Evolutionary conservation across 176 grass and related monocot species (phyloP).

Genomic region (Calamus simplicifolius): DNA sequence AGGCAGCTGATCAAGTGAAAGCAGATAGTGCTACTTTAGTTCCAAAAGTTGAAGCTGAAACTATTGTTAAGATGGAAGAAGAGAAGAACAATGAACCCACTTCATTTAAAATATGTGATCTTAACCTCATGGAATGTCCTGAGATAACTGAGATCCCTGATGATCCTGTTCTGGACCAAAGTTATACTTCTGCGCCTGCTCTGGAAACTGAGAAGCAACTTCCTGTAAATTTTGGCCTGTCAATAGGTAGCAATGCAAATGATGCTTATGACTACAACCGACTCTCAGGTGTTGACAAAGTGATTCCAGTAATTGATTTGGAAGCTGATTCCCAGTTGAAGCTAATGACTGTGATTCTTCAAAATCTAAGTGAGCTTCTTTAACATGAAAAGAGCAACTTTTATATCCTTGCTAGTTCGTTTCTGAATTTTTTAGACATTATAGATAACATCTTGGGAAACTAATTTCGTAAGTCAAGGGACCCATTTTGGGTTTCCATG

Average conservation of each 20-base stretch:
- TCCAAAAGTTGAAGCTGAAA: constrained; percentile 29
- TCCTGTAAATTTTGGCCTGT: constrained; percentile 38
- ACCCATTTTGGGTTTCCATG: no score
- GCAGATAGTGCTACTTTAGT: constrained; percentile 21
- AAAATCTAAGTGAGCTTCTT: constrained; percentile 61
- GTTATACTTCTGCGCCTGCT: constrained; percentile 15
- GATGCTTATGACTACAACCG: constrained; percentile 22
- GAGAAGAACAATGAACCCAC: constrained; percentile 38
- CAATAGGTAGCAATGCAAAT: constrained; percentile 13
- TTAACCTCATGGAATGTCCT: constrained; percentile 66
- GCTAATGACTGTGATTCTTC: constrained; percentile 33
- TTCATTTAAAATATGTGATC: constrained; percentile 88
- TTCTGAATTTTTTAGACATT: constrained; percentile 13
- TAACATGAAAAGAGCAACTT: neutral
- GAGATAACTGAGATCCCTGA: constrained; percentile 63
- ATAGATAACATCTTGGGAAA: neutral
- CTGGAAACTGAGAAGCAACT: constrained; percentile 34
- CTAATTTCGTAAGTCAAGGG: constrained; percentile 9
- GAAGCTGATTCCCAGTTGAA: constrained; percentile 67
- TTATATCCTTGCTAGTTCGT: neutral
- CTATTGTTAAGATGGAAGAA: constrained; percentile 34
- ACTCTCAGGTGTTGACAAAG: constrained; percentile 37
- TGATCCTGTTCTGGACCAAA: constrained; percentile 38
- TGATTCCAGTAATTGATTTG: constrained; percentile 73
- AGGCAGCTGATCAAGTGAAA: constrained; percentile 41